Evolutionary conservation across 257 asterid genomes (phyloP).

Genomic region (Ilex aquifolium): DNA sequence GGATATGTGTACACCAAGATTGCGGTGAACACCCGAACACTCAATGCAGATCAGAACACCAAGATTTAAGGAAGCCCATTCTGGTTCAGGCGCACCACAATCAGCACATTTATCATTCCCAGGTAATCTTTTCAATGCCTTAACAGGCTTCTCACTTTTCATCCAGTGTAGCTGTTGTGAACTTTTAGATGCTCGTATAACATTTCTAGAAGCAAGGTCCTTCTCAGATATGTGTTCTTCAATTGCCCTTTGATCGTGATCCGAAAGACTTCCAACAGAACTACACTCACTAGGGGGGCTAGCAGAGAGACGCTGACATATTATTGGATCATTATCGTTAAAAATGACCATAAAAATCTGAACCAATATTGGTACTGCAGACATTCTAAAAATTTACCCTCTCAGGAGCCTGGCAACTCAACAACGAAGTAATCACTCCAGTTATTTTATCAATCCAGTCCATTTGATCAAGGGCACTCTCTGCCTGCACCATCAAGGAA

Average conservation of each 20-base stretch:
- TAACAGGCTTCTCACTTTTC: conserved; percentile 54
- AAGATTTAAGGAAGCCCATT: conserved; percentile 93
- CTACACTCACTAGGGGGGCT: conserved; percentile 58
- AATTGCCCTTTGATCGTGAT: conserved; percentile 30
- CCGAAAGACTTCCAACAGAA: conserved; percentile 43
- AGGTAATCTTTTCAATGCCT: conserved; percentile 58
- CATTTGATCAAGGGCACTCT: conserved; percentile 66
- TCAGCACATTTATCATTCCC: conserved; percentile 96
- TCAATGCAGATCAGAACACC: conserved; percentile 86
- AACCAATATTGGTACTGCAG: background rate
- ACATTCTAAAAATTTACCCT: conserved; percentile 39
- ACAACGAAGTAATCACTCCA: conserved; percentile 73
- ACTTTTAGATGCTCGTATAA: conserved; percentile 62
- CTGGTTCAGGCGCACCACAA: conserved; percentile 92
- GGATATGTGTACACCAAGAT: conserved; percentile 90
- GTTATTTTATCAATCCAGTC: conserved; percentile 89
- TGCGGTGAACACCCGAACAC: conserved; percentile 91
- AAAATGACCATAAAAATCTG: conserved; percentile 11
- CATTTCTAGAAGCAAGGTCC: conserved; percentile 39
- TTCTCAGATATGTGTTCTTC: conserved; percentile 40
- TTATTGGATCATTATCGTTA: conserved; percentile 18
- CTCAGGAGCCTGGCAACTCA: conserved; percentile 62
- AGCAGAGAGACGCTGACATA: conserved; percentile 35
- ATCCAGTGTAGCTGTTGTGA: conserved; percentile 34
- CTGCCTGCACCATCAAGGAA: conserved; percentile 55